Evolutionary conservation across 164 flowering plant genomes (phyloP), one percentile per base, ranked within the genome.

Genomic region (Euptelea pleiosperma): DNA sequence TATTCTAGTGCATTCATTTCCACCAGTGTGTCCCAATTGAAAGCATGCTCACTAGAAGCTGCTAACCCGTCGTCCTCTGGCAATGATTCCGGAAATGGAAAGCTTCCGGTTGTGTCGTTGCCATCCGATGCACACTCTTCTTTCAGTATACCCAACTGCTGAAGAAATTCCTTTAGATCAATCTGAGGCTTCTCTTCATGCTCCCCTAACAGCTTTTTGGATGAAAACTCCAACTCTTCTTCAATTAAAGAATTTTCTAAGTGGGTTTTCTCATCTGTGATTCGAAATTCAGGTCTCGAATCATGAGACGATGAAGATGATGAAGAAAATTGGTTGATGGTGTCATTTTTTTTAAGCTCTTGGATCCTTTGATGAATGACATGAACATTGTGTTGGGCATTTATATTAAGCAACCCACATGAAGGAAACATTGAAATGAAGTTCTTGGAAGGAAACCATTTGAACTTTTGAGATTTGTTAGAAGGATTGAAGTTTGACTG

Each of bases 351-450:
- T 82, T 86, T 82, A 50, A 93, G 80, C 36, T 86, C 91, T 59
- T 93, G 79, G 19, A 93, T 87, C 70, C 85, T 81, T 64, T 93
- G 99, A 67, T 90, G 97, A 62, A 93, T 93, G 56, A 83, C 83
- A 67, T 86, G 96, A 34, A 93, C 92, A 62, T 82, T 88, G 31
- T 87, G 92, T 58, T 89, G 97, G 16, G 89, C 97, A 59, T 81
- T 86, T 25, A 89, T 46, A 42, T 93, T 93, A n/a, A 93, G 94
- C 73, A 86, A 45, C 11, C 84, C 78, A 31, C 82, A 72, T 0
- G 86, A 71, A 40, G 96, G 96, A 58, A 86, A 85, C 87, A 79
- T 74, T 0, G 99, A 85, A 39, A 81, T 64, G 72, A 86, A 77
- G 41, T 76, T 86, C 63, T 73, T 83, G 43, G 97, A 79, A 53